Evolutionary conservation across 2,329 filamentous ascomycete species (phyloP).

Genomic region (Coleophoma cylindrospora): DNA sequence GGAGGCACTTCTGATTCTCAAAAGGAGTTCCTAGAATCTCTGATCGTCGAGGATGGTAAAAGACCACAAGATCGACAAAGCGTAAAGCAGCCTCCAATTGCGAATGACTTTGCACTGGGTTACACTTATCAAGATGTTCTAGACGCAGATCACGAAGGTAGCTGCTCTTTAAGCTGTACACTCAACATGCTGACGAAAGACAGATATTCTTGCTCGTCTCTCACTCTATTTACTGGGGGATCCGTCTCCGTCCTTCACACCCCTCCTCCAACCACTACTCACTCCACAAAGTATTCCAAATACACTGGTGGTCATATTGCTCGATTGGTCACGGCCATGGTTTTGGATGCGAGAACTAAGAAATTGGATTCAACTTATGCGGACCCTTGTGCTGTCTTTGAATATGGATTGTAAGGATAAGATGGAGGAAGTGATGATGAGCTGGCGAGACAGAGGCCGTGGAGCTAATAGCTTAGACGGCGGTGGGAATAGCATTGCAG

Average conservation of each 20-base stretch:
- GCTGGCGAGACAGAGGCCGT: conserved; percentile 73
- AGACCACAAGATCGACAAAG: conserved; percentile 44
- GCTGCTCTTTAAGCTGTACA: conserved; percentile 11
- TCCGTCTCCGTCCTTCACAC: conserved; percentile 76
- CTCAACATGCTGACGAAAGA: conserved; percentile 14
- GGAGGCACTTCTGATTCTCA: conserved; percentile 80
- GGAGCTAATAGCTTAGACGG: conserved; percentile 61
- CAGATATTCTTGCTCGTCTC: conserved; percentile 84
- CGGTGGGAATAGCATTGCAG: conserved; percentile 47
- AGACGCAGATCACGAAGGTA: conserved; percentile 89
- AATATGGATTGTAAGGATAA: conserved; percentile 72
- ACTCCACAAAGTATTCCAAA: conserved; percentile 80
- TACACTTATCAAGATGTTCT: conserved; percentile 95
- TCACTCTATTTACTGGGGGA: conserved; percentile 86
- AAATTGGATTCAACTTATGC: conserved; percentile 83
- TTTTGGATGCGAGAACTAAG: conserved; percentile 84
- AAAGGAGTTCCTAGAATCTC: conserved; percentile 70
- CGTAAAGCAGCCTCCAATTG: conserved; percentile 67
- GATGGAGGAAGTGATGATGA: conserved; percentile 80
- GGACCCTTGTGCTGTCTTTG: conserved; percentile 68
- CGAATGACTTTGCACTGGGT: conserved; percentile 86
- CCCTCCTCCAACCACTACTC: conserved; percentile 77
- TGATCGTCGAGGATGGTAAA: conserved; percentile 35
- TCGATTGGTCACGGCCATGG: conserved; percentile 95
- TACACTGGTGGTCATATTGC: conserved; percentile 82